These are phyloP conservation scores for Moesziomyces parantarcticus DNA, from an alignment of 1,284 basidiomycete genomes.

Conservation along the genomic window DNA sequence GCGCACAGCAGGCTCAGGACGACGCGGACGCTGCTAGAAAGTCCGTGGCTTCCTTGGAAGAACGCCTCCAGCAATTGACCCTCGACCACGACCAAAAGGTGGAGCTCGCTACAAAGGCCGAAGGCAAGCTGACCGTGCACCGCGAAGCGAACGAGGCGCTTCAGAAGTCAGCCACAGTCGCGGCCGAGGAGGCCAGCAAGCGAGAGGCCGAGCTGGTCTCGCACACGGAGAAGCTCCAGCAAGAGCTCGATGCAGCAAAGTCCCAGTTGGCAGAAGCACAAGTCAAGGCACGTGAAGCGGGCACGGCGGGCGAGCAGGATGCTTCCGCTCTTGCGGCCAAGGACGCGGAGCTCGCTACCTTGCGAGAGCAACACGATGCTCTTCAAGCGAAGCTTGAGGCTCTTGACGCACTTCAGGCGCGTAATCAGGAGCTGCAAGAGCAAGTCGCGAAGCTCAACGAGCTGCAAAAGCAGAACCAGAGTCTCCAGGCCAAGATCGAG, in stretches of 20 bases:
- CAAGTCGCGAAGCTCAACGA: slow-evolving; percentile 5
- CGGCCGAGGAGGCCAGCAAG: slow-evolving; percentile 25
- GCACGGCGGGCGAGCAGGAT: slow-evolving; percentile 19
- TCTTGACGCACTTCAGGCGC: slow-evolving; percentile 5
- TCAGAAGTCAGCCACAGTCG: slow-evolving; percentile 3
- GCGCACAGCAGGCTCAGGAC: slow-evolving; percentile 21
- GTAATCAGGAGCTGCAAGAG: slow-evolving; percentile 23
- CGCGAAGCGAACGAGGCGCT: slow-evolving; percentile 28
- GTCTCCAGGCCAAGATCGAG: slow-evolving; percentile 21
- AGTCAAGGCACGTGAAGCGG: slow-evolving; percentile 21
- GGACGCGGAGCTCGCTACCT: slow-evolving; percentile 22
- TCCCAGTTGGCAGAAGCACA: slow-evolving; percentile 21
- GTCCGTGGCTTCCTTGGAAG: slow-evolving; percentile 17
- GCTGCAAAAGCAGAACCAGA: slow-evolving; percentile 11
- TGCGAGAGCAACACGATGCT: slow-evolving; percentile 14
- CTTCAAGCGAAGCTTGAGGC: slow-evolving; percentile 19
- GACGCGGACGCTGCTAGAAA: slow-evolving; percentile 21
- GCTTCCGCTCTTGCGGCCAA: slow-evolving; percentile 33
- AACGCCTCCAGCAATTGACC: slow-evolving; percentile 27
- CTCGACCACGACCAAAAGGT: slow-evolving; percentile 28
- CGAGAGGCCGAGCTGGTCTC: slow-evolving; percentile 12
- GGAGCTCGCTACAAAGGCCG: slow-evolving; percentile 2
- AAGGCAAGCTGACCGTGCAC: slow-evolving; percentile 28
- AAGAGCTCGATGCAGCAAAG: slow-evolving; percentile 23
- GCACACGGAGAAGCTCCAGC: slow-evolving; percentile 25